Base-by-base conservation (phyloP, 306 rosid genomes). In the Trifolium pratense region DNA sequence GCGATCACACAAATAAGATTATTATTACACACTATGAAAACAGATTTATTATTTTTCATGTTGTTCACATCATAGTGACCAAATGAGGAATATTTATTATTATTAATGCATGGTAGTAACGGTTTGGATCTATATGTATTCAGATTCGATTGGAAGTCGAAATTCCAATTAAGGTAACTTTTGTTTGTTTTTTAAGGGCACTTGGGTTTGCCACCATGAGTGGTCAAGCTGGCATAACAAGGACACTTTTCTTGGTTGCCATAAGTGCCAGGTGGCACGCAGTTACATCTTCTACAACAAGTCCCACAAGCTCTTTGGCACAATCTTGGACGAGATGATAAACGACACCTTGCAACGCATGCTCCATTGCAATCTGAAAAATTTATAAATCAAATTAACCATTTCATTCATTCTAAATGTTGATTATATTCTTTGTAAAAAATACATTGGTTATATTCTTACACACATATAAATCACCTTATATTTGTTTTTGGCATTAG, bases 181-280 rank as follows among this genome's bases (percentile, higher is more conserved):
- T 34, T 57, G 63, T 57, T 60, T 43, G 49, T 43, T 16, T 37
- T 55, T 3, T 51, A 69, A 1, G 95, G 98, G 81, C 95, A 92
- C 79, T 92, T 92, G 85, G 48, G 91, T 29, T 23, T 66, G 74
- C 89, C 89, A 1, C 84, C 90, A 4, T 40, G 96, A 26, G 98
- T 92, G 46, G 87, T 90, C 80, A 87, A 74, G 48, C 58, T 82
- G 15, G 83, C 85, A 18, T 92, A 92, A 70, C 96, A 92, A 29
- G 95, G 88, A 56, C 96, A 90, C 11, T 26, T 48, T 3, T 88
- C 86, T 39, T 88, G 84, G 84, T 90, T 87, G 3, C 90, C 90
- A 15, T 87, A 36, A 23, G 95, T 90, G 67, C 91, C 97, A 0
- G 91, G 89, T 14, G 97, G 91, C 14, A 92, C 95, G 0, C 98